Evolutionary conservation across 2,329 filamentous ascomycete species (phyloP).

Genomic region (Pyrenophora graminea): DNA sequence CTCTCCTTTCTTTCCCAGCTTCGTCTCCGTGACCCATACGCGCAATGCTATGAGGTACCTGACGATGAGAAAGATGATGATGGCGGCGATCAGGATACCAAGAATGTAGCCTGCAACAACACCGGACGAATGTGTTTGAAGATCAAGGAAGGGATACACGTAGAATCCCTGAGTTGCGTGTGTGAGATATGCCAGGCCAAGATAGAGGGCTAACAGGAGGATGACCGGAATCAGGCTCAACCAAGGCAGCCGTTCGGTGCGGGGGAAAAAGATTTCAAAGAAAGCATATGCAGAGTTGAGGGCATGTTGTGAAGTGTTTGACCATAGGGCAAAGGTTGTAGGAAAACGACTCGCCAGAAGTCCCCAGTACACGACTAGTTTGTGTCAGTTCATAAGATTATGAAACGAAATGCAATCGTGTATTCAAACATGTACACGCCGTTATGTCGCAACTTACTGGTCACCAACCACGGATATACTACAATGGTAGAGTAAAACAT

Average conservation of each 20-base stretch:
- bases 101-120: conserved; percentile 68
- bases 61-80: conserved; percentile 50
- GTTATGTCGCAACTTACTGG: conserved; percentile 39
- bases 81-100: conserved; percentile 47
- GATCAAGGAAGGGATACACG: conserved; percentile 77
- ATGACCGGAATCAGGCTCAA: conserved; percentile 70
- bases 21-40: conserved; percentile 51
- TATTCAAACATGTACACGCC: background rate
- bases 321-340: conserved; percentile 51
- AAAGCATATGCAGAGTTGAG: conserved; percentile 75
- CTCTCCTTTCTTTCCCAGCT: conserved; percentile 48
- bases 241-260: conserved; percentile 66
- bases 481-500: conserved; percentile 51
- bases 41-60: conserved; percentile 47
- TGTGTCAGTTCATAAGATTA: conserved; percentile 14
- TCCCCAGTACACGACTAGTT: conserved; percentile 50
- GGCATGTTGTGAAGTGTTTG: conserved; percentile 73
- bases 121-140: conserved; percentile 52
- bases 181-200: conserved; percentile 75
- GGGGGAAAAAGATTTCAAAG: conserved; percentile 73
- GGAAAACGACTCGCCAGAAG: conserved; percentile 45
- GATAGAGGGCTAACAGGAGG: conserved; percentile 72
- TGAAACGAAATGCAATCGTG: background rate
- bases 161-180: conserved; percentile 72
- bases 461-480: conserved; percentile 51